A percentile compares a stretch with the other conserved stretches of the same genome.
These are phyloP conservation scores for Cyberlindnera mississippiensis DNA, from an alignment of 805 yeast species.

Conservation along the genomic window DNA sequence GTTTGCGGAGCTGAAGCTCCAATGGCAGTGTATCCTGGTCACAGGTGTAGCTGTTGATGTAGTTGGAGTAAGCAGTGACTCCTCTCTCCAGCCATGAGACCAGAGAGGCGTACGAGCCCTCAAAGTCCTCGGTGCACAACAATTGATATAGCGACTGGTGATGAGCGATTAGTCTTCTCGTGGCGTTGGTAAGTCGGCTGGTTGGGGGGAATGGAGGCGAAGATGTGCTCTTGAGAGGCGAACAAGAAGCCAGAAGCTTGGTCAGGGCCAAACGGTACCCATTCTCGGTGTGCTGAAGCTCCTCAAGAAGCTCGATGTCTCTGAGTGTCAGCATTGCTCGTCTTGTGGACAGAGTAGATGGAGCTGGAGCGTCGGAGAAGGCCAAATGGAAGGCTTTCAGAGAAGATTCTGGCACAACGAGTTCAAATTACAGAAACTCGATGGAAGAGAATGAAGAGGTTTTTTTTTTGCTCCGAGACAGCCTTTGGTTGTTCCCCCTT, in stretches of 20 bases:
- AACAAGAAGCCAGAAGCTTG: constrained; percentile 16
- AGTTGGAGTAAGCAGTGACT: constrained; percentile 10
- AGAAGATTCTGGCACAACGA: too few relatives aligned
- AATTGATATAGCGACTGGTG: constrained; percentile 13
- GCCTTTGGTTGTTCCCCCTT: neutral
- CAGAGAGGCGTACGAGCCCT: constrained; percentile 2
- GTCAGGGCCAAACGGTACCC: constrained; percentile 16
- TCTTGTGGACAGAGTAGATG: neutral
- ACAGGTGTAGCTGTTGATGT: constrained; percentile 10
- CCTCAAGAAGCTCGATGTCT: constrained; percentile 14
- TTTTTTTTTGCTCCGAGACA: neutral
- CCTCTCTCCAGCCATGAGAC: constrained; percentile 14
- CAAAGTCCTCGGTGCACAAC: neutral
- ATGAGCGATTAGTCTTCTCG: constrained; percentile 16
- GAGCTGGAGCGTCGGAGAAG: too few relatives aligned
- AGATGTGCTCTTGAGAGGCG: constrained; percentile 6
- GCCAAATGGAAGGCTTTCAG: too few relatives aligned
- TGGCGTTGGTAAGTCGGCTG: constrained; percentile 6
- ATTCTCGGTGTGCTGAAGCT: constrained; percentile 16
- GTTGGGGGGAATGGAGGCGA: neutral
- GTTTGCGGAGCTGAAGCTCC: constrained; percentile 14
- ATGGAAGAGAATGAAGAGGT: too few relatives aligned
- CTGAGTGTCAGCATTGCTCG: constrained; percentile 5
- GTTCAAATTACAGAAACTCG: too few relatives aligned
- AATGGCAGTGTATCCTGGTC: constrained; percentile 11